Base-by-base conservation (phyloP, 306 rosid genomes). In the Canavalia ensiformis region DNA sequence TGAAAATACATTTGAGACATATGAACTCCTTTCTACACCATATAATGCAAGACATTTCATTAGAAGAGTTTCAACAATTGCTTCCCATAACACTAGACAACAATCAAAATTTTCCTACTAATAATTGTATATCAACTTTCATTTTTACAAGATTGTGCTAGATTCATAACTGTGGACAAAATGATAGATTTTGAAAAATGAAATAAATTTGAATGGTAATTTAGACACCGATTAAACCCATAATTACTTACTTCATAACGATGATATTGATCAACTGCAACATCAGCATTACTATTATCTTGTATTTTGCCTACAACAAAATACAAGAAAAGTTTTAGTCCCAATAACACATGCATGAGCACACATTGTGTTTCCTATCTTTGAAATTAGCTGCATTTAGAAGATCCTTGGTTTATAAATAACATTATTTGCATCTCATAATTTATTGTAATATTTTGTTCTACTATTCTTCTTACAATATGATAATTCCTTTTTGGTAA, bases 221-320 rank as follows among this genome's bases (percentile, higher is more conserved):
- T 39, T 51, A 50, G 35, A 62, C 35, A 42, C 7, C 35, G 74
- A 56, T 0, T 67, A 28, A 39, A 63, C 25, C 34, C 44, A 25
- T 25, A 29, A 8, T 55, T 49, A 85, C 91, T 68, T 87, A 86
- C 98, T 64, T 90, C 78, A 50, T 79, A 95, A 33, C 85, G 90
- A 68, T 91, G 97, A 72, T 90, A 95, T 25, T 95, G 87, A 84
- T 95, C 97, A 39, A 91, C 92, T 1, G 98, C 89, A 44, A 90
- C 92, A 74, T 92, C 97, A 9, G 97, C 98, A 56, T 91, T 95
- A 59, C 92, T 92, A 45, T 50, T 69, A 84, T 95, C 98, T 42
- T 6, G 0, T 60, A 95, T 69, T 74, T 88, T 95, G 13, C 97
- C 98, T 92, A 86, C 10, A 68, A 70, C 73, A 87, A 30, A 71